Base-by-base conservation (phyloP, 164 flowering plant genomes). In the Stephania yunnanensis region DNA sequence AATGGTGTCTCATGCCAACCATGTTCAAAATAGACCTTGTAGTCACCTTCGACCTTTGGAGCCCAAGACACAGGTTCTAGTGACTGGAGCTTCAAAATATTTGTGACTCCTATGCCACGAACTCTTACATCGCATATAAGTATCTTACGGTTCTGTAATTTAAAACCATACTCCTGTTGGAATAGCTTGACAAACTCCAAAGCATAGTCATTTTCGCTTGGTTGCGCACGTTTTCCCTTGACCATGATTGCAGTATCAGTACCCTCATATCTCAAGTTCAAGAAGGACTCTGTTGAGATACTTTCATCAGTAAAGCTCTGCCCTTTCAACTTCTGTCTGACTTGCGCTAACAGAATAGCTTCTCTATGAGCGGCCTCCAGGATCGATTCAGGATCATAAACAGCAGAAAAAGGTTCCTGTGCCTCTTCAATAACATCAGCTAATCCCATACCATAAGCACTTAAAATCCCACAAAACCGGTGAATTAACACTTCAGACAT, bases 231-330 rank as follows among this genome's bases (percentile, higher is more conserved):
- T 25, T 58, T 85, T 69, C 83, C 78, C 84, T 89, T 90, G 31
- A 92, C 98, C 99, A 93, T 95, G 78, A 95, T 95, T n/a, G 97
- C 89, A 71, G 99, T 93, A 83, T 95, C 99, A 10, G 98, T 95
- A 66, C 99, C 99, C 78, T 95, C 97, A 74, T 95, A 94, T 74
- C 99, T 87, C 80, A 95, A 77, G 79, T 95, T 93, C 63, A 95
- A 76, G 81, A 84, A 95, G 9, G 92, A 83, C 76, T 93, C 98
- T 1, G 86, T 86, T 29, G 77, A 77, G 74, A 92, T 87, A 71
- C 82, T 90, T 61, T 80, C 91, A 71, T 88, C 90, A 44, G 75
- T 73, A 67, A 95, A 95, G 10, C 98, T 97, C 82, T 92, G 99
- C 68, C 82, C 87, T 70, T 61, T 82, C 29, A 95, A 85, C 83